These are phyloP conservation scores for Labyrinthula sp. DNA, from an alignment of 352 stramenopile species.

Conservation along the genomic window DNA sequence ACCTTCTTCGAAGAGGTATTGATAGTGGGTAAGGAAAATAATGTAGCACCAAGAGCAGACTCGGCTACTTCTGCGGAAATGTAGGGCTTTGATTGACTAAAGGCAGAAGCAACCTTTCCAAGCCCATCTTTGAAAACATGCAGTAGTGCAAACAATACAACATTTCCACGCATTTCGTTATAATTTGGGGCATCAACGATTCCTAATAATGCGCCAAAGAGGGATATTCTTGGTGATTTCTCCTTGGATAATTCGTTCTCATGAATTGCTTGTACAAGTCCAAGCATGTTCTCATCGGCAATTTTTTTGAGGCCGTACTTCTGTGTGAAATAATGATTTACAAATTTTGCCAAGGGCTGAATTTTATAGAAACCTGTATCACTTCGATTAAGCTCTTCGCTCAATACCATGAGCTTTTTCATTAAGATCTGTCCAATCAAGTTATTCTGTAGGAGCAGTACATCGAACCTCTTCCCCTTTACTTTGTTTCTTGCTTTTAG, in stretches of 20 bases:
- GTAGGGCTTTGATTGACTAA: not conserved
- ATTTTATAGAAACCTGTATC: too few species aligned
- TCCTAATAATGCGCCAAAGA: conserved; percentile 21
- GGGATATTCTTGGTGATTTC: conserved; percentile 2
- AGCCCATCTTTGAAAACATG: conserved; percentile 2
- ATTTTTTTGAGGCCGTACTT: conserved; percentile 27
- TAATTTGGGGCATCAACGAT: conserved; percentile 9
- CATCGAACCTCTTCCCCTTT: too few species aligned
- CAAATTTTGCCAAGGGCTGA: conserved; percentile 8
- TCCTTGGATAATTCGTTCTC: not conserved
- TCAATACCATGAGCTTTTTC: too few species aligned
- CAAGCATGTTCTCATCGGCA: conserved; percentile 18
- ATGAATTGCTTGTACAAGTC: conserved; percentile 12
- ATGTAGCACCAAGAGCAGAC: too few species aligned
- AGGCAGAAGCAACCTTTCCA: not conserved
- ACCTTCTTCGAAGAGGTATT: too few species aligned
- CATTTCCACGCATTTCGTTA: conserved; percentile 1
- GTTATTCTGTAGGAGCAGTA: too few species aligned
- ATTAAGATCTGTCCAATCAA: too few species aligned
- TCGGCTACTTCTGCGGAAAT: not conserved
- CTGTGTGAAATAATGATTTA: conserved; percentile 26
- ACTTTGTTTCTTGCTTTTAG: too few species aligned
- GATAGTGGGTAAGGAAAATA: too few species aligned
- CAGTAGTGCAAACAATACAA: conserved; percentile 3
- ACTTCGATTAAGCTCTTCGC: too few species aligned